phyloP scores from a whole-genome alignment of 1,284 basidiomycete genomes.

The Takashimella koratensis region DNA sequence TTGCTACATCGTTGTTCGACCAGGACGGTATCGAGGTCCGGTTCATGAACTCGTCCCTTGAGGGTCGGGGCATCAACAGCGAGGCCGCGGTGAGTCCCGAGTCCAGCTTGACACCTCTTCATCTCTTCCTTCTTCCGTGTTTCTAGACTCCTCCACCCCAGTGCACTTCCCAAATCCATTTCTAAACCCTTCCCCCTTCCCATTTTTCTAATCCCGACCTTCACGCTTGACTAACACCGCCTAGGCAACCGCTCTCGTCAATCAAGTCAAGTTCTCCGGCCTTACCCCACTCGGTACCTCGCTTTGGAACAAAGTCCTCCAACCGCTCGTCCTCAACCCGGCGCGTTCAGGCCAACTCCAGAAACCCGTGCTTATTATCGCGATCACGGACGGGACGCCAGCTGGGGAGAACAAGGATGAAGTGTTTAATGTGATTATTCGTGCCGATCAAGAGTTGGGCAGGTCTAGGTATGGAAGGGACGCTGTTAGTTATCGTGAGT shows the following conservation, averaged over 20 bases:
- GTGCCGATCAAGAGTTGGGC: conserved; percentile 42
- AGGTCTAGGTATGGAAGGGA: conserved; percentile 49
- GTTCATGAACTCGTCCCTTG: conserved; percentile 51
- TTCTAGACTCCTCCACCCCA: too few species aligned
- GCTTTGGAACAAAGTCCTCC: conserved; percentile 50
- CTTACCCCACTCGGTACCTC: conserved; percentile 50
- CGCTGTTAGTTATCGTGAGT: conserved; percentile 50
- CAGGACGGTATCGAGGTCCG: conserved; percentile 51
- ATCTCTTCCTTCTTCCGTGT: too few species aligned
- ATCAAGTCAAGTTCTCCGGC: conserved; percentile 51
- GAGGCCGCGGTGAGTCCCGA: conserved; percentile 27
- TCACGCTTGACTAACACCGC: background rate
- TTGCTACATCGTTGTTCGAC: conserved; percentile 51
- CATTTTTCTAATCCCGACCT: too few species aligned
- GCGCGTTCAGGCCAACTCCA: conserved; percentile 43
- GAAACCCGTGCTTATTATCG: conserved; percentile 52
- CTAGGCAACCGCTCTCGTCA: conserved; percentile 46
- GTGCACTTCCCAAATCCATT: too few species aligned
- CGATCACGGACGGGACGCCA: conserved; percentile 49
- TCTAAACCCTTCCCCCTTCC: too few species aligned
- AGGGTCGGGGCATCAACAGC: conserved; percentile 50
- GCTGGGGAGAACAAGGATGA: conserved; percentile 49
- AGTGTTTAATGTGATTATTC: conserved; percentile 47
- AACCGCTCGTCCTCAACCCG: conserved; percentile 50
- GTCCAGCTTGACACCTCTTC: too few species aligned